These are phyloP conservation scores for Russula griseocarnosa DNA, from an alignment of 768 basidiomycete genomes.

Conservation along the genomic window DNA sequence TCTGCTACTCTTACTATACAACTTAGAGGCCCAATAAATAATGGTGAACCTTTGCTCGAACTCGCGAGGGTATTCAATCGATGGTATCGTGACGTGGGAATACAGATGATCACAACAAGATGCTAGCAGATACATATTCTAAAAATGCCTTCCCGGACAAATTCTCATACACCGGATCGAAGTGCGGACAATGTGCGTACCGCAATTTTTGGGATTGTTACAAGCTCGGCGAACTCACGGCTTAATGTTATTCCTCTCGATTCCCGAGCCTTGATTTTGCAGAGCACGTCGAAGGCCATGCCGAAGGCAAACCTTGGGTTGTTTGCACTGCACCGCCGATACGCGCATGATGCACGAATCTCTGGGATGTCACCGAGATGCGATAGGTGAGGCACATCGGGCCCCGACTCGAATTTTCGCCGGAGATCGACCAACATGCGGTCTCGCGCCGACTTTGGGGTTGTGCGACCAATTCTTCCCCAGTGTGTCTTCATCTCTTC, in stretches of 20 bases:
- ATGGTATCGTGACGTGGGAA: neutral
- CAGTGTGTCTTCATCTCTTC: slow-evolving; percentile 29
- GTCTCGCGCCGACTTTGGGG: neutral
- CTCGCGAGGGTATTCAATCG: neutral
- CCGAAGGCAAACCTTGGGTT: slow-evolving; percentile 14
- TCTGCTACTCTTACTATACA: neutral
- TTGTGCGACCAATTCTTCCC: neutral
- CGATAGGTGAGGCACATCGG: slow-evolving; percentile 12
- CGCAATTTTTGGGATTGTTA: slow-evolving; percentile 36
- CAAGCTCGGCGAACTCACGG: slow-evolving; percentile 30
- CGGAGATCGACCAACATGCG: neutral
- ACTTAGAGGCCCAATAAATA: neutral
- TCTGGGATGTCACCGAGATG: slow-evolving; percentile 15
- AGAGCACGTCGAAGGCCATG: slow-evolving; percentile 17
- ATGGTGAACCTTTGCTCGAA: neutral
- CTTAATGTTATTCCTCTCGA: slow-evolving; percentile 14
- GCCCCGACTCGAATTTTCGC: slow-evolving; percentile 13
- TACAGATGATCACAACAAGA: neutral
- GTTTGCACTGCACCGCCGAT: neutral
- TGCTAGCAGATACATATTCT: too few relatives aligned
- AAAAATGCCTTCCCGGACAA: neutral
- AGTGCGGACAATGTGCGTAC: slow-evolving; percentile 18
- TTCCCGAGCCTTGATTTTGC: slow-evolving; percentile 24
- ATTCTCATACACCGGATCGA: neutral
- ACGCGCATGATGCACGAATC: slow-evolving; percentile 24